Evolutionary conservation across 768 basidiomycete genomes (phyloP).

Genomic region (Suillus clintonianus): DNA sequence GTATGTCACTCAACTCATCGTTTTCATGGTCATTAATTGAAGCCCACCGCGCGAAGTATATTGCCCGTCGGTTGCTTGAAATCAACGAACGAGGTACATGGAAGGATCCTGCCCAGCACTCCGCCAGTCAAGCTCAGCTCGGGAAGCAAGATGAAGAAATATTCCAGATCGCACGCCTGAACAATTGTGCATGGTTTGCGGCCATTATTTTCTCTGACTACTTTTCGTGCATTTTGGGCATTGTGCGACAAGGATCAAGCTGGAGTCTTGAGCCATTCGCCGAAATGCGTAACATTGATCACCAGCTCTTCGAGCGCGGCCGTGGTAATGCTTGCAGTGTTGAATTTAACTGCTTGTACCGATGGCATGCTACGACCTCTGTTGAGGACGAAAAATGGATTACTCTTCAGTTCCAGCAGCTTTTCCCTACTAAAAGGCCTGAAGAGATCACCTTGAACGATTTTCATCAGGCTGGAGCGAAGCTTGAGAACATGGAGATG

Average conservation of each 20-base stretch:
- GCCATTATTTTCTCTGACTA: constrained; percentile 79
- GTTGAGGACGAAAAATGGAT: constrained; percentile 75
- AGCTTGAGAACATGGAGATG: constrained; percentile 33
- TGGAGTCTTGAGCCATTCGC: constrained; percentile 81
- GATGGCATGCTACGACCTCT: constrained; percentile 85
- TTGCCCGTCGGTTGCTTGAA: constrained; percentile 72
- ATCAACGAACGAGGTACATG: constrained; percentile 78
- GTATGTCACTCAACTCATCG: constrained; percentile 41
- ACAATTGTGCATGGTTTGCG: constrained; percentile 83
- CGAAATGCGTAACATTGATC: constrained; percentile 66
- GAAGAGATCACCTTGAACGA: constrained; percentile 50
- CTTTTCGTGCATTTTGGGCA: constrained; percentile 77
- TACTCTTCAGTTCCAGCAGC: constrained; percentile 43
- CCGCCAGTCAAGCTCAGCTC: constrained; percentile 34
- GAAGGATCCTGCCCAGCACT: constrained; percentile 51
- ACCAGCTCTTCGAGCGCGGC: constrained; percentile 73
- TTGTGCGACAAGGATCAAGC: constrained; percentile 69
- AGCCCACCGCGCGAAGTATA: constrained; percentile 51
- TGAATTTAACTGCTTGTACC: constrained; percentile 87
- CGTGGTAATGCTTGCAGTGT: constrained; percentile 82
- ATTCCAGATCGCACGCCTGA: constrained; percentile 77
- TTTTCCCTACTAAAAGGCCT: constrained; percentile 56
- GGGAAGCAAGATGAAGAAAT: constrained; percentile 66
- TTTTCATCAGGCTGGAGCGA: constrained; percentile 48
- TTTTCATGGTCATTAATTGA: not conserved